Evolutionary conservation across 140 eudicot genomes (phyloP).

Genomic region (Eryngium alpinum): DNA sequence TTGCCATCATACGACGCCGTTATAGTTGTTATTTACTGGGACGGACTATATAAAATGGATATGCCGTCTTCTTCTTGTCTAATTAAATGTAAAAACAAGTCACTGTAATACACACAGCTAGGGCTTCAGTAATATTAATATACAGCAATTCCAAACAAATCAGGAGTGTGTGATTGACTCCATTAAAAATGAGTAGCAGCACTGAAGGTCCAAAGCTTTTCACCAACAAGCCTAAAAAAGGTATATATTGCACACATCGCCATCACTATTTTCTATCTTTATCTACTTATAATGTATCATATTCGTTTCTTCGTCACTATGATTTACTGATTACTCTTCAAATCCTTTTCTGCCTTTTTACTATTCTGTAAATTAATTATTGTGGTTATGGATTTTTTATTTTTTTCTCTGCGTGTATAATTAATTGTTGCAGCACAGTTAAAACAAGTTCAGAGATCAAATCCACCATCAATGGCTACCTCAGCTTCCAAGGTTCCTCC

Average conservation of each 20-base stretch:
- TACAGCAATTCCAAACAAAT: too few relatives aligned
- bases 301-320: too few relatives aligned
- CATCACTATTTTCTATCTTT: neutral
- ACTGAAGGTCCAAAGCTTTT: slow-evolving; percentile 52
- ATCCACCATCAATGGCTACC: slow-evolving; percentile 21
- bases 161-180: too few relatives aligned
- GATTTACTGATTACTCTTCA: neutral
- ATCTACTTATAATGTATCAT: neutral
- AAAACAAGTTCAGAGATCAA: slow-evolving; percentile 33
- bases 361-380: neutral
- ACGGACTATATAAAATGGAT: too few relatives aligned
- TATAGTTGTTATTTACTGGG: too few relatives aligned
- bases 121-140: too few relatives aligned
- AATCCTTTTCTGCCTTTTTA: neutral
- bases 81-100: too few relatives aligned
- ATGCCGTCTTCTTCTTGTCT: too few relatives aligned
- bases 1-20: too few relatives aligned
- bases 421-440: slow-evolving; percentile 42
- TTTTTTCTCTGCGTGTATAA: neutral
- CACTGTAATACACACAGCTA: too few relatives aligned
- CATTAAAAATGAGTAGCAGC: slow-evolving; percentile 27
- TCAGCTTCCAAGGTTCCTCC: slow-evolving; percentile 24
- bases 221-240: slow-evolving; percentile 68
- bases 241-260: slow-evolving; percentile 15
- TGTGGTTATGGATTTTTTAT: neutral